Percentiles rank a stretch among this genome's conserved stretches.
Conservation (phyloP, 108 stramenopile genomes). For the Epipyxis sp. region DNA sequence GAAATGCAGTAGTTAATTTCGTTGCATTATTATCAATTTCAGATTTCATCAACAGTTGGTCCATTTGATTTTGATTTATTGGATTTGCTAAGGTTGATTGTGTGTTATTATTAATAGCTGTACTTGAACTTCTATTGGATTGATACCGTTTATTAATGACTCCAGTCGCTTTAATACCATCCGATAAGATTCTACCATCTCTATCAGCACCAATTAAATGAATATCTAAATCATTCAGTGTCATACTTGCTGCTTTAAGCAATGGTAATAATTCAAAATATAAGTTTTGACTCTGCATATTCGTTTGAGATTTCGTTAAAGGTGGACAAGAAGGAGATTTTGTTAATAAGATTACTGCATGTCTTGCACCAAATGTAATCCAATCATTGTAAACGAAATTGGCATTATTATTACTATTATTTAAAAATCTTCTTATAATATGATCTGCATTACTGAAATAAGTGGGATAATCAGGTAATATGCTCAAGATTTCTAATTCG, state of each 20-base stretch:
- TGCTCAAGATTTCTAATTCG: background rate
- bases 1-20: too few species aligned
- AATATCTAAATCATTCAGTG: background rate
- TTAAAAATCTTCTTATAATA: too few species aligned
- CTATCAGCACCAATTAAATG: background rate
- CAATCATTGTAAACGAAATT: too few species aligned
- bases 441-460: background rate
- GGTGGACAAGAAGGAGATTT: constrained; percentile 11
- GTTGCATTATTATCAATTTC: too few species aligned
- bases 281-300: background rate
- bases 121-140: too few species aligned
- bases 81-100: too few species aligned
- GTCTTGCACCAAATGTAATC: background rate
- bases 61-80: too few species aligned
- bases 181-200: background rate
- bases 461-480: constrained; percentile 2
- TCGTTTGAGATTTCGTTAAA: background rate
- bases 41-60: too few species aligned
- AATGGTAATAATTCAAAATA: background rate
- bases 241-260: constrained; percentile 7
- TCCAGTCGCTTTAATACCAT: background rate
- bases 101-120: too few species aligned
- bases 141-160: too few species aligned
- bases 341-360: background rate
- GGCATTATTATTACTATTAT: too few species aligned